Evolutionary conservation across 192 early-diverging fungal species (phyloP).

Genomic region (Backusella luteola): DNA sequence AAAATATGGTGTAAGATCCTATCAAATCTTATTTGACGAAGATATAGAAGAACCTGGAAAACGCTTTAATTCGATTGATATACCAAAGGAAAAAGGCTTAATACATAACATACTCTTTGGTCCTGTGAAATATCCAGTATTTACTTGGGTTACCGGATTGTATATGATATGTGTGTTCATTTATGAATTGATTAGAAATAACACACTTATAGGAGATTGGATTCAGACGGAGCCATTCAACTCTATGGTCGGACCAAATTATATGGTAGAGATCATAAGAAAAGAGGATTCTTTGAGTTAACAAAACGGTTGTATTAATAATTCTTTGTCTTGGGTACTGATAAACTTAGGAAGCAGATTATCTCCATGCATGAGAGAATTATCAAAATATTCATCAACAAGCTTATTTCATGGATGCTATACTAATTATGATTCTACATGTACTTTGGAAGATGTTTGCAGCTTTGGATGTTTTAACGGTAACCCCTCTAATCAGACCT

Average conservation of each 20-base stretch:
- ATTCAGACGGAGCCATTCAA: slow-evolving; percentile 74
- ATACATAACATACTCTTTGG: slow-evolving; percentile 1
- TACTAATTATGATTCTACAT: too few relatives aligned
- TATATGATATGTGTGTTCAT: slow-evolving; percentile 48
- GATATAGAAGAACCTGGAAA: background rate
- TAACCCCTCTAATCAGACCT: too few relatives aligned
- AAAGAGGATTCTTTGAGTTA: background rate
- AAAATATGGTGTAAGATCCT: background rate
- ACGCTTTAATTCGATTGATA: background rate
- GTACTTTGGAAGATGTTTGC: too few relatives aligned
- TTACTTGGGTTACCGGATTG: slow-evolving; percentile 44
- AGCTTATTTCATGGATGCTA: too few relatives aligned
- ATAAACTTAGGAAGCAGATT: slow-evolving; percentile 76
- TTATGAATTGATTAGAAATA: slow-evolving; percentile 54
- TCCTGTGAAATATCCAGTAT: slow-evolving; percentile 38
- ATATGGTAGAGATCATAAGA: slow-evolving; percentile 36
- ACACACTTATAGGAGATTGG: slow-evolving; percentile 53
- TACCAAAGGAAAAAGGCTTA: background rate
- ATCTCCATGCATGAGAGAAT: slow-evolving; percentile 84
- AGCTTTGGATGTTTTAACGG: too few relatives aligned
- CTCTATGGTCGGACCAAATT: slow-evolving; percentile 75
- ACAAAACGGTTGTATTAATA: background rate
- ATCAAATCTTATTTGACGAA: background rate
- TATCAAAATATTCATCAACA: too few relatives aligned
- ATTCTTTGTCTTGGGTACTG: slow-evolving; percentile 39